Percentiles rank a stretch among this genome's conserved stretches.
Conservation (phyloP, 192 early-diverging fungal species). For the Physocladia obscura region DNA sequence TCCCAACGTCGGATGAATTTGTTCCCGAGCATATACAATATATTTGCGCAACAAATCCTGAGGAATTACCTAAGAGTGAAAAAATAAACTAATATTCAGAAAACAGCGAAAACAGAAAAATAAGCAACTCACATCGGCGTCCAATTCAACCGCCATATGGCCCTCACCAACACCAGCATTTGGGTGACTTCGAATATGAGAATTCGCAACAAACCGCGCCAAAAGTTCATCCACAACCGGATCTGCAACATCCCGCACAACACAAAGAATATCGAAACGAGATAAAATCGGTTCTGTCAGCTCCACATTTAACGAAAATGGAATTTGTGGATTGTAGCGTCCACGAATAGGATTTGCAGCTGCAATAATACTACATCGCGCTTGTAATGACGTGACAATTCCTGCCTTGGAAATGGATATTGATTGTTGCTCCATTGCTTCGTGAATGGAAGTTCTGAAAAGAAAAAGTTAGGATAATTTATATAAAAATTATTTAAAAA, state of each 20-base stretch:
- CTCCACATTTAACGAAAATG: conserved; percentile 96
- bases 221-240: conserved; percentile 86
- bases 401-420: conserved; percentile 87
- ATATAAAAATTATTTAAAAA: conserved; percentile 4
- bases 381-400: conserved; percentile 78
- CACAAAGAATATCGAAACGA: conserved; percentile 95
- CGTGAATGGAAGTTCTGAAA: conserved; percentile 87
- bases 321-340: conserved; percentile 84
- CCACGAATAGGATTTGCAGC: conserved; percentile 86
- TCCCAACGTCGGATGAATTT: conserved; percentile 74
- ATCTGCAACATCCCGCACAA: conserved; percentile 91
- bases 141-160: conserved; percentile 43
- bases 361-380: conserved; percentile 81
- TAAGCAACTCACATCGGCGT: conserved; percentile 66
- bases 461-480: not conserved
- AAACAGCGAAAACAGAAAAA: conserved; percentile 4
- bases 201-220: conserved; percentile 90
- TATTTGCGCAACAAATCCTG: conserved; percentile 77
- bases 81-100: too few species aligned
- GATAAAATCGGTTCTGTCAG: conserved; percentile 98
- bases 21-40: conserved; percentile 80
- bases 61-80: conserved; percentile 70
- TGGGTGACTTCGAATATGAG: conserved; percentile 91
- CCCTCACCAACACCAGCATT: conserved; percentile 38
- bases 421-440: conserved; percentile 86